Percentiles rank a stretch among this genome's conserved stretches.
Conservation (phyloP, 2,329 filamentous ascomycete genomes). For the Alternaria infectoria region DNA sequence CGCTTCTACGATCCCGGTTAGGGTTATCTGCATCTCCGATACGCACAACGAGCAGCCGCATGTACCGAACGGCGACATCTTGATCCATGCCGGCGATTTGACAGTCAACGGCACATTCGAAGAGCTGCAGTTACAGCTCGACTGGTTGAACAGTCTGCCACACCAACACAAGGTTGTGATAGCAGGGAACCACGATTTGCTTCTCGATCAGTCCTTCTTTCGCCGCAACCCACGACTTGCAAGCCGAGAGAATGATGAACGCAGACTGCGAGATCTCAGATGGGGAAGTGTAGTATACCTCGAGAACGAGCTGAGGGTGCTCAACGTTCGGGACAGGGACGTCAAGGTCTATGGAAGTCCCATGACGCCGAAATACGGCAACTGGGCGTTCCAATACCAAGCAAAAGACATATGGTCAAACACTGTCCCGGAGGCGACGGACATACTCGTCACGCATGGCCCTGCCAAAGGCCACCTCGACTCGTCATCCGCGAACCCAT, state of each 20-base stretch:
- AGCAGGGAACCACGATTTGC: constrained; percentile 79
- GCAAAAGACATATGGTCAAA: constrained; percentile 69
- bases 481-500: constrained; percentile 47
- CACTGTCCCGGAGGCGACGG: constrained; percentile 70
- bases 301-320: constrained; percentile 51
- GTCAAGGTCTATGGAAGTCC: constrained; percentile 78
- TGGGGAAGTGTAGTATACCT: constrained; percentile 54
- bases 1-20: constrained; percentile 54
- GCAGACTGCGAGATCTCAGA: constrained; percentile 26
- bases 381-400: constrained; percentile 79
- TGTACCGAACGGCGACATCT: constrained; percentile 72
- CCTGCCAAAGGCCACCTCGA: constrained; percentile 76
- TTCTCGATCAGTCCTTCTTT: constrained; percentile 13
- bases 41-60: constrained; percentile 65
- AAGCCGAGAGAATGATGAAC: constrained; percentile 39
- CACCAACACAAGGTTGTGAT: constrained; percentile 80
- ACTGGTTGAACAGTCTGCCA: constrained; percentile 76
- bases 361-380: constrained; percentile 74
- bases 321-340: constrained; percentile 48
- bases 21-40: constrained; percentile 84
- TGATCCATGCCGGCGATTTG: constrained; percentile 87
- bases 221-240: constrained; percentile 54
- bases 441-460: constrained; percentile 79
- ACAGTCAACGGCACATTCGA: constrained; percentile 70
- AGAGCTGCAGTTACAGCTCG: constrained; percentile 76